Evolutionary conservation across 169 alveolate genomes (phyloP).

Genomic region (Babesia ovata): DNA sequence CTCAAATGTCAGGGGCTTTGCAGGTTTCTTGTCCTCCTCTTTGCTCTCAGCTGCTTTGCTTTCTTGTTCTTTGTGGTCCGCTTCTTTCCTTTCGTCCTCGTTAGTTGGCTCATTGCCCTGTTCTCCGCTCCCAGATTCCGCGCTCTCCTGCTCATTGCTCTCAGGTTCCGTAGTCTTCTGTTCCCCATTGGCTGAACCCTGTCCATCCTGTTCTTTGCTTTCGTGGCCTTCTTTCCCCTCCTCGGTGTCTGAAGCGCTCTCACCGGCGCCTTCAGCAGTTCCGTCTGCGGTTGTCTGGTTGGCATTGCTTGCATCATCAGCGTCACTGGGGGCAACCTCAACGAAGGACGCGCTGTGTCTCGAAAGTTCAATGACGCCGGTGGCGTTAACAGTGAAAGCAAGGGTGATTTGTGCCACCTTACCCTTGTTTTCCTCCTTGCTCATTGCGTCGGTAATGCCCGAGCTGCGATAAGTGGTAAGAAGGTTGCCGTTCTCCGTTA

Average conservation of each 20-base stretch:
- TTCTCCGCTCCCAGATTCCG: no score
- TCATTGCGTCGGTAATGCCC: conserved; percentile 37
- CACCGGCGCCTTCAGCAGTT: conserved; percentile 12
- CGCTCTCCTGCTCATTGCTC: conserved; percentile 11
- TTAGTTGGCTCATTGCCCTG: not conserved
- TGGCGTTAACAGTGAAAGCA: conserved; percentile 27
- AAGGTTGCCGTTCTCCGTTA: conserved; percentile 22
- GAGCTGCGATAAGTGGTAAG: not conserved
- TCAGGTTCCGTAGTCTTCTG: conserved; percentile 11
- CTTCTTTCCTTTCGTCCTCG: conserved; percentile 35
- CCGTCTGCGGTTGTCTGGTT: not conserved
- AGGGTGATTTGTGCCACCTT: conserved; percentile 32
- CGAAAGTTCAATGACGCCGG: conserved; percentile 15
- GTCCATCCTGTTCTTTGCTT: not conserved
- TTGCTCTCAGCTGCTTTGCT: not conserved
- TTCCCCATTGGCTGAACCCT: not conserved
- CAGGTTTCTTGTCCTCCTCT: conserved; percentile 35
- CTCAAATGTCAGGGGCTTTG: conserved; percentile 29
- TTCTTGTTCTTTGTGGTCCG: conserved; percentile 3
- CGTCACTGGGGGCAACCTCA: conserved; percentile 22
- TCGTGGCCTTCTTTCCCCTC: not conserved
- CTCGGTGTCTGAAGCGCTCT: conserved; percentile 7
- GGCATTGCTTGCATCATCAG: not conserved
- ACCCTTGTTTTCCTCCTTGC: conserved; percentile 30
- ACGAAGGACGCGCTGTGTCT: conserved; percentile 3